phyloP scores from a whole-genome alignment of 345 rosid genomes.

The Anastatica hierochuntica region DNA sequence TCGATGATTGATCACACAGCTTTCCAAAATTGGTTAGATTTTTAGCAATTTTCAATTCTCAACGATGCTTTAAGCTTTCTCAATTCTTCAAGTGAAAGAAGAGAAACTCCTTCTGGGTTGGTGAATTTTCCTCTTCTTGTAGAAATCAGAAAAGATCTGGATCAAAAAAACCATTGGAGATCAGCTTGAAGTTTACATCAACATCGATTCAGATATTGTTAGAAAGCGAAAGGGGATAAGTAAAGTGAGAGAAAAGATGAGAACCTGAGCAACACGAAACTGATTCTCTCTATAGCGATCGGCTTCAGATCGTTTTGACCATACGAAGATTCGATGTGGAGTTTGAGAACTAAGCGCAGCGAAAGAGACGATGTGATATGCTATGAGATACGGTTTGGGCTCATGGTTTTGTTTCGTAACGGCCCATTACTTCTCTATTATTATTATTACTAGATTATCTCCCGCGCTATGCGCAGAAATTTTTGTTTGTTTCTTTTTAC shows the following conservation, averaged over 20 bases:
- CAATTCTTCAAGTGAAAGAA: slow-evolving; percentile 1
- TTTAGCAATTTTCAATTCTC: too few species aligned
- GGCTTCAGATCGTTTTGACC: slow-evolving; percentile 25
- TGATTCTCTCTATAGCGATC: slow-evolving; percentile 20
- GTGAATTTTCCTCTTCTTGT: slow-evolving; percentile 1
- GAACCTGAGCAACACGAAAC: slow-evolving; percentile 18
- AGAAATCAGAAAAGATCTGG: slow-evolving; percentile 12
- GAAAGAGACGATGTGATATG: background rate
- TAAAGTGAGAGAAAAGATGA: background rate
- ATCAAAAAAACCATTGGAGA: slow-evolving; percentile 7
- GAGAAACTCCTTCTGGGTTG: too few species aligned
- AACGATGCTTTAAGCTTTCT: background rate
- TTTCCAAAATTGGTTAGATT: background rate
- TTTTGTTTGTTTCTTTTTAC: too few species aligned
- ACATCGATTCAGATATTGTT: background rate
- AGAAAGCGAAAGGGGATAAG: background rate
- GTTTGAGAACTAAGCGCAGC: slow-evolving; percentile 5
- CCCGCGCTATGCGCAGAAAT: too few species aligned
- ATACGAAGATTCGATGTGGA: slow-evolving; percentile 12
- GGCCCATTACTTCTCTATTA: too few species aligned
- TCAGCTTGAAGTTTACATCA: background rate
- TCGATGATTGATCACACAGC: background rate
- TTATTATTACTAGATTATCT: too few species aligned
- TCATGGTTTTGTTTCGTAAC: background rate
- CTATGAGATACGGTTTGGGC: slow-evolving; percentile 11